Conservation (phyloP, 2,329 filamentous ascomycete genomes). For the Fusarium pseudonygamai region DNA sequence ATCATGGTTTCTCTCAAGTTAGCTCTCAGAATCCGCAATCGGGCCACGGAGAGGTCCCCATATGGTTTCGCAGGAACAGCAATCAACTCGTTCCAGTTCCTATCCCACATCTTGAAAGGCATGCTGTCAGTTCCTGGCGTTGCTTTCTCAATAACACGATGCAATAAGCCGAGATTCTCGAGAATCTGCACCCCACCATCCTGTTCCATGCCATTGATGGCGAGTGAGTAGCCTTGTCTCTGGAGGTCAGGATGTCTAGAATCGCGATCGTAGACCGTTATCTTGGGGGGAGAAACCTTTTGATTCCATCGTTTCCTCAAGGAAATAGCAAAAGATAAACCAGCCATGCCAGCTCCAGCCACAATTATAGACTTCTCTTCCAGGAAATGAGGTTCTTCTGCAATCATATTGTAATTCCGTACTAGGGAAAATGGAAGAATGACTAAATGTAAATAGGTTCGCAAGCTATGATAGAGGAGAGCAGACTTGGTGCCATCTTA, state of each 20-base stretch:
- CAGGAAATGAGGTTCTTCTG: background rate
- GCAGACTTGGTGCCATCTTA: background rate
- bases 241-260: background rate
- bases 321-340: background rate
- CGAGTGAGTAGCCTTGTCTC: background rate
- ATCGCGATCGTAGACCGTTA: background rate
- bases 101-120: background rate
- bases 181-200: background rate
- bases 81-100: background rate
- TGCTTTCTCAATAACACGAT: background rate
- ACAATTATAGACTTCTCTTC: background rate
- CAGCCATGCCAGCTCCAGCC: background rate
- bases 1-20: background rate
- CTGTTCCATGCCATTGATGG: background rate
- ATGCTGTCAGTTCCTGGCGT: background rate
- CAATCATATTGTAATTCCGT: background rate
- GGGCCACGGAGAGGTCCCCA: background rate
- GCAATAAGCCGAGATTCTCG: background rate
- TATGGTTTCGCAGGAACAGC: background rate
- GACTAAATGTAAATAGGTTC: fast-evolving
- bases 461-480: background rate
- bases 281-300: background rate
- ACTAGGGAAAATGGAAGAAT: fast-evolving
- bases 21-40: background rate
- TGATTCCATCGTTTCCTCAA: background rate